Percentiles rank a stretch among this genome's conserved stretches.
Conservation (phyloP, 441 rosid species). For the Adansonia rubrostipa region DNA sequence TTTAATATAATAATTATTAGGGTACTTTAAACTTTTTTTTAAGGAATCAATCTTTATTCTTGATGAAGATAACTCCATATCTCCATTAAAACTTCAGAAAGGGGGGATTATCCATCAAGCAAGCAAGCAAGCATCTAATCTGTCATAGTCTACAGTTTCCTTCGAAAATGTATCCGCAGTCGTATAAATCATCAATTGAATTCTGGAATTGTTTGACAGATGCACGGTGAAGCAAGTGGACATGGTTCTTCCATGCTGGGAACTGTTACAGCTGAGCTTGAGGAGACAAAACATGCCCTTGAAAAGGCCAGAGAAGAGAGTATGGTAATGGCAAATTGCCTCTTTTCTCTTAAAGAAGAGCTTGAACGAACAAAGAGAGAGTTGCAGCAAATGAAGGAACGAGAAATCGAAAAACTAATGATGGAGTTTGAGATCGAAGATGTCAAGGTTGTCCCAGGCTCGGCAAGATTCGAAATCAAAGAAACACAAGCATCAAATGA, state of each 20-base stretch:
- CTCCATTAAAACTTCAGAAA: neutral
- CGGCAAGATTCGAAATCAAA: slow-evolving; percentile 37
- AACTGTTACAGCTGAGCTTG: slow-evolving; percentile 50
- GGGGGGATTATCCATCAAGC: slow-evolving; percentile 12
- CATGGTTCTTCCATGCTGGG: slow-evolving; percentile 29
- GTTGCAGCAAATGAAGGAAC: slow-evolving; percentile 54
- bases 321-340: slow-evolving; percentile 53
- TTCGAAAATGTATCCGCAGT: neutral
- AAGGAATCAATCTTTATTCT: slow-evolving; percentile 9
- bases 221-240: slow-evolving; percentile 37
- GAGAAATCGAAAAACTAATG: slow-evolving; percentile 35
- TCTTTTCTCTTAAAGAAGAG: slow-evolving; percentile 69
- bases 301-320: slow-evolving; percentile 59
- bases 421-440: slow-evolving; percentile 46
- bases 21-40: neutral
- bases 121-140: slow-evolving; percentile 20
- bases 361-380: slow-evolving; percentile 79
- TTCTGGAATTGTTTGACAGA: slow-evolving; percentile 30
- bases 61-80: neutral
- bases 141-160: neutral
- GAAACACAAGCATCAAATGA: slow-evolving; percentile 17
- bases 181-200: neutral
- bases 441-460: slow-evolving; percentile 46
- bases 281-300: slow-evolving; percentile 62
- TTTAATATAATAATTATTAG: neutral